Percentiles rank a stretch among this genome's conserved stretches.
phyloP scores from a whole-genome alignment of 306 rosid genomes.

The Hylodesmum podocarpum region DNA sequence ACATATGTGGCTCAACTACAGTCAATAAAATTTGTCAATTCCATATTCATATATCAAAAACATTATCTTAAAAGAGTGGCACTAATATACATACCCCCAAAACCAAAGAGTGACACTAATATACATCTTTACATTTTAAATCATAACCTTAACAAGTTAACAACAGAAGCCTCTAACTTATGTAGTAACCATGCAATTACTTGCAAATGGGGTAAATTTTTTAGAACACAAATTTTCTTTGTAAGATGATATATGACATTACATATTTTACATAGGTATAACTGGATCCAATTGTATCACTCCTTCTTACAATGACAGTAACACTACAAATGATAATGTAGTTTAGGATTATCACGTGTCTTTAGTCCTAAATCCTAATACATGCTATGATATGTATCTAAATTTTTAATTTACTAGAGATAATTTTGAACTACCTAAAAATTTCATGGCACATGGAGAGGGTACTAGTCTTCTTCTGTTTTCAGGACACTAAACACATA shows the following conservation, averaged over 20 bases:
- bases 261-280: slow-evolving; percentile 21
- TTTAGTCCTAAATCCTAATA: no score
- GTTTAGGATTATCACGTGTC: no score
- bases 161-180: not conserved
- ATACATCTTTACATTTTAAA: not conserved
- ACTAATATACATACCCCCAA: not conserved
- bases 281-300: slow-evolving; percentile 2
- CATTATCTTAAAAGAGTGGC: slow-evolving; percentile 23
- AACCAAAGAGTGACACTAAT: not conserved
- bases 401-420: no score
- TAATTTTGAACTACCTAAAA: no score
- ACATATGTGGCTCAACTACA: slow-evolving; percentile 30
- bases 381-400: no score
- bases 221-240: not conserved
- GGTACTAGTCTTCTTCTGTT: not conserved
- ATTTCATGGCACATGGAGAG: not conserved
- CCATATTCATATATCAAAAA: not conserved
- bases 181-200: not conserved
- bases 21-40: not conserved
- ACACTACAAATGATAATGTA: no score
- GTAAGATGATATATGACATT: not conserved
- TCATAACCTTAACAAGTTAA: not conserved
- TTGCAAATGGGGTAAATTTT: not conserved
- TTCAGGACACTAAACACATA: not conserved
- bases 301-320: not conserved